These are phyloP conservation scores for Solanum ossicruentum DNA, from an alignment of 257 asterid genomes.

Conservation along the genomic window DNA sequence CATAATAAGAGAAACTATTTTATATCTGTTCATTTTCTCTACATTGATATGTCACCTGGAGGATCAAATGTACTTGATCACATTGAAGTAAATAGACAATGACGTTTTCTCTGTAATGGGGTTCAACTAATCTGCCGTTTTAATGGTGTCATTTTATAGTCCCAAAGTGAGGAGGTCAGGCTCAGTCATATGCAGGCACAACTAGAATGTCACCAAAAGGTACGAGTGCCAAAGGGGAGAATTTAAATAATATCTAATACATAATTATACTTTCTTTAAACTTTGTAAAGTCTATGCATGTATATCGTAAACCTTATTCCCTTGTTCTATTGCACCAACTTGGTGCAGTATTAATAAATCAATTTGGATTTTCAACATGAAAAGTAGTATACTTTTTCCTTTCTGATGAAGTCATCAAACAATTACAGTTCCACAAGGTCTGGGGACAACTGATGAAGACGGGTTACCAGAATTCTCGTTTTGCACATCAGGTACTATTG, in stretches of 20 bases:
- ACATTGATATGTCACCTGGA: neutral
- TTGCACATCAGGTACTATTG: conserved; percentile 79
- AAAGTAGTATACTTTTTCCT: neutral
- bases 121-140: neutral
- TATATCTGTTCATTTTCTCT: neutral
- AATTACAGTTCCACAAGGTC: conserved; percentile 74
- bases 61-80: neutral
- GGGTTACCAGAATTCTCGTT: conserved; percentile 93
- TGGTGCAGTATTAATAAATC: neutral
- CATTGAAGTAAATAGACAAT: neutral
- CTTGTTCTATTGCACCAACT: neutral
- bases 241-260: neutral
- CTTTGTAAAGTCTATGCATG: neutral
- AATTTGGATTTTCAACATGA: neutral
- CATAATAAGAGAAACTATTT: neutral
- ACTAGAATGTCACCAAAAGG: conserved; percentile 68
- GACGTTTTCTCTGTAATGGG: neutral
- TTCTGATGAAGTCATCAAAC: neutral
- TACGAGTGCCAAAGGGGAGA: neutral
- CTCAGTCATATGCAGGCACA: conserved; percentile 62
- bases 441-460: conserved; percentile 99
- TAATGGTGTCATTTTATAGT: conserved; percentile 21
- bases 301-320: neutral
- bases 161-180: conserved; percentile 53
- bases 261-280: neutral